Evolutionary conservation across 768 basidiomycete genomes (phyloP), one percentile per base, ranked within the genome.

Genomic region (Boletus fagicola): DNA sequence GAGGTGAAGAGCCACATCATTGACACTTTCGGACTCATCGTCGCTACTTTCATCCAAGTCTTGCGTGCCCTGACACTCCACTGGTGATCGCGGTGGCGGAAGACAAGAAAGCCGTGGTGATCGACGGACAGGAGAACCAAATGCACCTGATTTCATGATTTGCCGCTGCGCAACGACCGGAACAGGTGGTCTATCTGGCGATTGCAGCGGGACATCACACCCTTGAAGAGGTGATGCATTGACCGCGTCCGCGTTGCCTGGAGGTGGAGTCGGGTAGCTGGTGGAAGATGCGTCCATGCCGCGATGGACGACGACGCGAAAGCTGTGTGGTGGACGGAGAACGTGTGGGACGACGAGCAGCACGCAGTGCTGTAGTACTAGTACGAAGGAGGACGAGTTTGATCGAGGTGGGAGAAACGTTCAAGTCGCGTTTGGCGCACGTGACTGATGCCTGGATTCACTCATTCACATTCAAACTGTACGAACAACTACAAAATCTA

Each of bases 61-160:
- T 45, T 42, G 65, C 53, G 56, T 46, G 39, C 64, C 57, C 47
- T 51, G 61, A 12, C 10, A 54, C 44, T 52, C 35, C 43, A 49
- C 33, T 69, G 70, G 62, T 39, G 51, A 51, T 45, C 8, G 66
- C 38, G 62, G 62, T 53, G 75, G 68, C 47, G 69, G 68, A 46
- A 76, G 75, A 50, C 74, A 68, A 38, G 80, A 82, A 35, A 82
- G 72, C 57, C 82, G 76, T 12, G 82, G 75, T 35, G 83, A 85
- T 64, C 81, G 78, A 51, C 80, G 79, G 36, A 78, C 64, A 24
- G 76, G 72, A 22, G 74, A 70, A 66, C 59, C 56, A 64, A 62
- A 43, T 54, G 62, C 45, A 59, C 56, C 54, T 59, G 67, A 45
- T 68, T 67, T 58, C 65, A 64, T 68, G 43, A 64, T 68, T 56